Percentiles rank a stretch among this genome's conserved stretches.
Conservation (phyloP, 306 rosid species). For the Glycine soja region DNA sequence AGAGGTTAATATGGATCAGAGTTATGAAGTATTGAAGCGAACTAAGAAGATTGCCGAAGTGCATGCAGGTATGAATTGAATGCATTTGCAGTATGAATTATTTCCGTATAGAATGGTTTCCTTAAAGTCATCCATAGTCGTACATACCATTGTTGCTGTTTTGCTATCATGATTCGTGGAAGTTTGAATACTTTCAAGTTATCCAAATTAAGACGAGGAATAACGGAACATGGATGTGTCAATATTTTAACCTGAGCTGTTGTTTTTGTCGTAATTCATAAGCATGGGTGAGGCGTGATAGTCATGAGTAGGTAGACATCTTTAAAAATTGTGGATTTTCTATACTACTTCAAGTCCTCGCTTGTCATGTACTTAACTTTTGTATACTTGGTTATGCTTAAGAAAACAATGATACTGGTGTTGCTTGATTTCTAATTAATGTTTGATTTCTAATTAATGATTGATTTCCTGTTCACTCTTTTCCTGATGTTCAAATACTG, state of each 20-base stretch:
- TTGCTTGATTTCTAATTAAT: too few relatives aligned
- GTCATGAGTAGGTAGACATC: not conserved
- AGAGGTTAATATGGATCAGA: conserved; percentile 74
- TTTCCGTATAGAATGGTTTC: conserved; percentile 29
- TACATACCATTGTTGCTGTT: not conserved
- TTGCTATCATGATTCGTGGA: not conserved
- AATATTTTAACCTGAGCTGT: too few relatives aligned
- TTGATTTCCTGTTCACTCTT: conserved; percentile 15
- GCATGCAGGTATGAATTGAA: conserved; percentile 65
- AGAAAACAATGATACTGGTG: not conserved
- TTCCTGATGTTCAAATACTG: not conserved
- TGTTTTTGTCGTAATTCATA: too few relatives aligned
- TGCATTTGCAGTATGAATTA: conserved; percentile 20
- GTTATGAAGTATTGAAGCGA: conserved; percentile 75
- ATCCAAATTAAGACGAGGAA: too few relatives aligned
- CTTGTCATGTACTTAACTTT: not conserved
- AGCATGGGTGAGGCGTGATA: conserved; percentile 1
- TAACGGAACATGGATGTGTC: too few relatives aligned
- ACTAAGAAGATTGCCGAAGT: conserved; percentile 66
- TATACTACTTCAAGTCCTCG: not conserved
- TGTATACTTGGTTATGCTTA: conserved; percentile 34
- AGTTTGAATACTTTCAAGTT: too few relatives aligned
- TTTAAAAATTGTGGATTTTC: not conserved
- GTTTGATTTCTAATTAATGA: not conserved
- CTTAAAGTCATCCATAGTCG: too few relatives aligned